Base-by-base conservation (phyloP, 768 basidiomycete species). In the Crepidotus variabilis region DNA sequence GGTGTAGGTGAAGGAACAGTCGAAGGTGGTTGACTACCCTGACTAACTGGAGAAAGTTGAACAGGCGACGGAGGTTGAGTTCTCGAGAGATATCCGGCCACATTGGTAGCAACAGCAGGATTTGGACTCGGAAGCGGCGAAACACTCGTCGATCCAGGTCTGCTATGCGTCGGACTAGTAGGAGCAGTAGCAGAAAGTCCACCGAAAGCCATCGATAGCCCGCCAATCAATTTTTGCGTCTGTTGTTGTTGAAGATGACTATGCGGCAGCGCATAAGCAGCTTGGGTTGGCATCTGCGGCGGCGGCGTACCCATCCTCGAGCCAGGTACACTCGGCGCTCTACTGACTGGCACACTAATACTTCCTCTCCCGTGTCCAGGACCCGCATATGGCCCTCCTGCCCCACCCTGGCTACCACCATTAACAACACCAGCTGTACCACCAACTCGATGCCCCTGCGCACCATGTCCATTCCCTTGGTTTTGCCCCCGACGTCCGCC, bases 291-390 rank as follows among this genome's bases (percentile, higher is more conserved):
- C 16, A 60, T 52, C 5, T 33, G 54, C 23, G 69, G 68, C 57
- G 66, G 64, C 2, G 75, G 75, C 9, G 74, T 76, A 4, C 73
- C 73, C 9, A 71, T 67, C 9, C 75, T 63, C 34, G 59, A 59
- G 3, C 60, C 59, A 22, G 55, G 50, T 10, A 60, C 57, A 28
- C 72, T 71, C 54, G 68, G 63, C 13, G 72, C 70, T 11, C 74
- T 59, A 24, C 69, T 71, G 6, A 74, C 72, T 14, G 74, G 72
- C 21, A 74, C 67, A 50, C 71, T 74, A 47, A 61, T 65, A 47
- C 71, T 72, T 53, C 72, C 64, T 49, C 56, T 61, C 62, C 33
- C 14, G 35, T 39, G 33, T 47, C 52, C 57, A 45, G 56, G 39
- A 52, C 49, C 46, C 34, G 52, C 45, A 28, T 28, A 28, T 8